These are phyloP conservation scores for Tylopilus plumbeoviolaceoides DNA, from an alignment of 768 basidiomycete genomes.

Conservation along the genomic window DNA sequence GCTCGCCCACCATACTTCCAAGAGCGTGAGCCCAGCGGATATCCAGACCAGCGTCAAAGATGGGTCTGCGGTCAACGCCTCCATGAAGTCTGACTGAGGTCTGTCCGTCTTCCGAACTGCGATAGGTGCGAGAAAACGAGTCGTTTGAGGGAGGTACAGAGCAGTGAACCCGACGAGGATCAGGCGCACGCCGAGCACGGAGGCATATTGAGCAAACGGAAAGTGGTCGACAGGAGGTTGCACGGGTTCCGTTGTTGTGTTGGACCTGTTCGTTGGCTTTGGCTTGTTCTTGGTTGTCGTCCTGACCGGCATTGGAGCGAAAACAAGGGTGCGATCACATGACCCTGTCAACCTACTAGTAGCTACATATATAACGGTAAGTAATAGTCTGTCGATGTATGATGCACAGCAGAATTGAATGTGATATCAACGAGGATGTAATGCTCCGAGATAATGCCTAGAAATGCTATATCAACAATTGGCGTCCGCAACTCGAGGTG, in stretches of 20 bases:
- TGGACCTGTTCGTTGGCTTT: neutral
- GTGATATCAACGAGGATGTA: no score
- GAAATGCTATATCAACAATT: no score
- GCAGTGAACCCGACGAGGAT: conserved; percentile 62
- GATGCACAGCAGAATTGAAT: no score
- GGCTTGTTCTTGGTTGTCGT: neutral
- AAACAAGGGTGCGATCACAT: no score
- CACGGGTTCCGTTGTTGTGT: neutral
- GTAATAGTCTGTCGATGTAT: no score
- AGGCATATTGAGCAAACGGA: conserved; percentile 58
- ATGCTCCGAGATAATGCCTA: no score
- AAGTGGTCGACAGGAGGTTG: conserved; percentile 26
- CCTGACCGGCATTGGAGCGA: neutral
- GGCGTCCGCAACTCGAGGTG: no score
- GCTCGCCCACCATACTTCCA: conserved; percentile 71
- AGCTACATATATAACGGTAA: no score
- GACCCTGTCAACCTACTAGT: no score
- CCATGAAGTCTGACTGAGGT: conserved; percentile 70
- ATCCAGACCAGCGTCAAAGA: conserved; percentile 54
- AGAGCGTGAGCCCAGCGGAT: conserved; percentile 46
- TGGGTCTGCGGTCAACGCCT: conserved; percentile 59
- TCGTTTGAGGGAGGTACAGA: conserved; percentile 67
- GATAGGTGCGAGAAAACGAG: conserved; percentile 40
- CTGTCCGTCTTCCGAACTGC: conserved; percentile 41
- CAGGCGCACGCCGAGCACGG: conserved; percentile 63